A percentile compares a stretch with the other conserved stretches of the same genome.
Conservation (phyloP, 1,284 basidiomycete species). For the Moniliella sp. region DNA sequence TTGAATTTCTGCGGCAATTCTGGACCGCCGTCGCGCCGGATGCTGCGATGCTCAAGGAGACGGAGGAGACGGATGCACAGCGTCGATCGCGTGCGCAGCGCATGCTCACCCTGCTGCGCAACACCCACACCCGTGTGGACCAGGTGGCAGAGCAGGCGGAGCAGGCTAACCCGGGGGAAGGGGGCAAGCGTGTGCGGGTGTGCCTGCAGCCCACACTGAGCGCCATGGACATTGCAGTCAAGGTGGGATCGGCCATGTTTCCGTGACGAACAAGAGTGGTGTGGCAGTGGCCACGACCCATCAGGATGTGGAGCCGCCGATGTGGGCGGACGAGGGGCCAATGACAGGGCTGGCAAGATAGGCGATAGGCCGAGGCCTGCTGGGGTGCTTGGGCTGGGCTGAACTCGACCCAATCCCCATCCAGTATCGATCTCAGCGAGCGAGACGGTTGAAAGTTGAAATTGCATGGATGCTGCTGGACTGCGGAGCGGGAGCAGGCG, state of each 20-base stretch:
- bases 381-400: too few species aligned
- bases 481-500: too few species aligned
- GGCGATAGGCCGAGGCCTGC: too few species aligned
- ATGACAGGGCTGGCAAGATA: too few species aligned
- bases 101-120: not conserved
- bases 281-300: too few species aligned
- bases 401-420: too few species aligned
- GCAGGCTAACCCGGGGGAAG: not conserved
- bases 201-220: not conserved
- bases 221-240: not conserved
- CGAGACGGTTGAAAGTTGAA: too few species aligned
- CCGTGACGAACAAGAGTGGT: too few species aligned
- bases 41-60: slow-evolving; percentile 3
- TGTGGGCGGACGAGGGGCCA: too few species aligned
- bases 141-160: not conserved
- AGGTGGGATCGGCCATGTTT: not conserved
- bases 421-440: too few species aligned
- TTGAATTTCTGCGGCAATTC: slow-evolving; percentile 85
- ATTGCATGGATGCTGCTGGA: too few species aligned
- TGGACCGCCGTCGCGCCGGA: slow-evolving; percentile 73
- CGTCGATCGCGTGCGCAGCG: not conserved
- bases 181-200: not conserved
- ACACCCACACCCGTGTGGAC: not conserved
- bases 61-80: not conserved
- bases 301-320: too few species aligned